phyloP scores from a whole-genome alignment of 768 basidiomycete genomes.

The Phlebiopsis flavidoalba region DNA sequence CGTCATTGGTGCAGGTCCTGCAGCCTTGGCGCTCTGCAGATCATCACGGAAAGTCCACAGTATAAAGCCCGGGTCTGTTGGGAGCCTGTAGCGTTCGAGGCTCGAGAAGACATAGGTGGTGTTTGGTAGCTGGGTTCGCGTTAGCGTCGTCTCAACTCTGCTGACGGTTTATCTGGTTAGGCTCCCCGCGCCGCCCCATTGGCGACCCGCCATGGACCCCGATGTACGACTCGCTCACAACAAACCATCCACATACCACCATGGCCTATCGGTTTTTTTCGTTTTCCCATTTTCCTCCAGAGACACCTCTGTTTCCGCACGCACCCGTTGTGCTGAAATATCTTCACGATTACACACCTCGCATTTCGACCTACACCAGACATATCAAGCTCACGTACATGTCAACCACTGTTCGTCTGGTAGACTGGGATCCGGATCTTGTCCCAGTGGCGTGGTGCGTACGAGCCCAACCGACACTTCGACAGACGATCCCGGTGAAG shows the following conservation, averaged over 20 bases:
- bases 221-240: conserved; percentile 75
- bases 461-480: conserved; percentile 8
- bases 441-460: conserved; percentile 41
- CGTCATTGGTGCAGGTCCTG: conserved; percentile 71
- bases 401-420: conserved; percentile 47
- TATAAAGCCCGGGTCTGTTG: conserved; percentile 49
- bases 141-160: background rate
- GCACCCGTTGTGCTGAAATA: conserved; percentile 64
- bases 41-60: conserved; percentile 54
- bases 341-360: conserved; percentile 56
- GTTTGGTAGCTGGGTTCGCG: conserved; percentile 53
- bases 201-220: conserved; percentile 58
- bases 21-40: conserved; percentile 69
- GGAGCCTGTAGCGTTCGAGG: conserved; percentile 58
- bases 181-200: conserved; percentile 49
- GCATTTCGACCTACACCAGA: conserved; percentile 43
- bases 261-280: conserved; percentile 64
- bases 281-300: conserved; percentile 54
- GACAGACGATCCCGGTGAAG: conserved; percentile 19
- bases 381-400: conserved; percentile 51
- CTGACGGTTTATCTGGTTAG: conserved; percentile 20
- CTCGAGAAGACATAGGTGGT: conserved; percentile 63
- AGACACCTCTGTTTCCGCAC: conserved; percentile 63
- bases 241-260: conserved; percentile 73
- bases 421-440: conserved; percentile 31